Conservation (phyloP, 2,329 filamentous ascomycete species). For the Ampelomyces quisqualis region DNA sequence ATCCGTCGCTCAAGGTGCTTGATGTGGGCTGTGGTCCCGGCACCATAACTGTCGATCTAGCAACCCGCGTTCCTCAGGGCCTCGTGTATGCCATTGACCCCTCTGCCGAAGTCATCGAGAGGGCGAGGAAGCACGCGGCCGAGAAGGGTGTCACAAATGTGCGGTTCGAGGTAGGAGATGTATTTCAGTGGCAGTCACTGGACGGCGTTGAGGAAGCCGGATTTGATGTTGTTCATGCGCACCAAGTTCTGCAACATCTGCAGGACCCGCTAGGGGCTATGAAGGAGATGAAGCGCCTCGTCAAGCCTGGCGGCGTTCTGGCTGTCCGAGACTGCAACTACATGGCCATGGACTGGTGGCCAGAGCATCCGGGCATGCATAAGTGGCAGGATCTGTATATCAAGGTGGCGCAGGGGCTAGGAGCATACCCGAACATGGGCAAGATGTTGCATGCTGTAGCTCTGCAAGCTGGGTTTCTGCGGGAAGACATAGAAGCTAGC, state of each 20-base stretch:
- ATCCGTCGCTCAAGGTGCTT: constrained; percentile 42
- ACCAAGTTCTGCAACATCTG: constrained; percentile 61
- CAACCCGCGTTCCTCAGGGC: constrained; percentile 47
- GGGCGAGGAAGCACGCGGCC: constrained; percentile 42
- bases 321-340: constrained; percentile 46
- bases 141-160: constrained; percentile 44
- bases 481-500: constrained; percentile 43
- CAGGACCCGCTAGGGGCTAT: constrained; percentile 53
- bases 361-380: constrained; percentile 37
- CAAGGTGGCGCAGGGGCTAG: constrained; percentile 32
- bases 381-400: constrained; percentile 42
- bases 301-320: constrained; percentile 56
- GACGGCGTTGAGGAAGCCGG: constrained; percentile 44
- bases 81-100: constrained; percentile 51
- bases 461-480: constrained; percentile 44
- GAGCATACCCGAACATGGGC: constrained; percentile 40
- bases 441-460: constrained; percentile 40
- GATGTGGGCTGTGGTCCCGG: constrained; percentile 53
- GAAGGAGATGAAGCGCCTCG: constrained; percentile 56
- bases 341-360: constrained; percentile 43
- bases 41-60: constrained; percentile 51
- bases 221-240: constrained; percentile 62
- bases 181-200: constrained; percentile 45
- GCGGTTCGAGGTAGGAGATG: constrained; percentile 45
- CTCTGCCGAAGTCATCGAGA: constrained; percentile 46